Conservation (phyloP, 306 rosid species). For the Begonia fuchsioides region DNA sequence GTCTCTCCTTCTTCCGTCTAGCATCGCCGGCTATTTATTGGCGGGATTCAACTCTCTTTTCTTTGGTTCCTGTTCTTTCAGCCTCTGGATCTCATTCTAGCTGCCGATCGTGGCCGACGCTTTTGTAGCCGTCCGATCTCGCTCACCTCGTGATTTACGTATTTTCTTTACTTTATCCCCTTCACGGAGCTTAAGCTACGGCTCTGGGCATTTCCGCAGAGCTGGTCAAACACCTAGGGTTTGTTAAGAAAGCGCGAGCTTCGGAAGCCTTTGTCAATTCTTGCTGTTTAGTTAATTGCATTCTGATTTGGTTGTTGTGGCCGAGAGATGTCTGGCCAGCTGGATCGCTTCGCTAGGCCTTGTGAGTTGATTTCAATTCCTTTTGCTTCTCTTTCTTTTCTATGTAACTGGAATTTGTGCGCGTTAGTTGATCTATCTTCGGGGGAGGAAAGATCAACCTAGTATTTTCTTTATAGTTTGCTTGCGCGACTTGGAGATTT, state of each 20-base stretch:
- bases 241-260: conserved; percentile 1
- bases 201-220: background rate
- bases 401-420: no score
- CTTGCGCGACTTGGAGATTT: background rate
- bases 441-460: background rate
- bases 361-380: conserved; percentile 5
- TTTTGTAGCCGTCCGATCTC: conserved; percentile 1
- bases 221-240: background rate
- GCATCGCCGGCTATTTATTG: no score
- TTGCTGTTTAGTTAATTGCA: conserved; percentile 13
- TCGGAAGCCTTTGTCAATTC: no score
- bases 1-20: no score
- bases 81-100: no score
- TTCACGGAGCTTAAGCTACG: background rate
- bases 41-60: no score
- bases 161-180: background rate
- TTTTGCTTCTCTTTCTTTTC: background rate
- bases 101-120: conserved; percentile 3
- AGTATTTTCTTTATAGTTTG: background rate
- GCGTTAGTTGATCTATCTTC: background rate
- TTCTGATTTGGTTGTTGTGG: background rate
- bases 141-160: background rate
- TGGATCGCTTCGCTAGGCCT: conserved; percentile 17
- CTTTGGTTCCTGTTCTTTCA: no score
- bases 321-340: conserved; percentile 11